These are phyloP conservation scores for Cucumis variabilis DNA, from an alignment of 331 rosid species.

Conservation along the genomic window DNA sequence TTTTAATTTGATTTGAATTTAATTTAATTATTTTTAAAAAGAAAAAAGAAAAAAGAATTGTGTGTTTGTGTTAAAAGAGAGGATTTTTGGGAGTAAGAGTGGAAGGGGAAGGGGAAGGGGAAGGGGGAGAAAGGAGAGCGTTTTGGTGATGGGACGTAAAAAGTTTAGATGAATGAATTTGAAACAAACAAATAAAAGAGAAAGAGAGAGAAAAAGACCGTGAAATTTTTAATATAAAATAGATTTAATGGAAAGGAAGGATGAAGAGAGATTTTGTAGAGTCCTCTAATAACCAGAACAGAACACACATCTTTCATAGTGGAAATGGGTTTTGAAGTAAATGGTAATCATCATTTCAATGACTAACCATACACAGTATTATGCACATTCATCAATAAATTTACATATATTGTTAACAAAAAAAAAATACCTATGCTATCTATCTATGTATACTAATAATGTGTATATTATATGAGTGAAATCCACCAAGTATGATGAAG, in stretches of 20 bases:
- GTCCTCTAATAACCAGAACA: too few relatives aligned
- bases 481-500: too few relatives aligned
- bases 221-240: background rate
- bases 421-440: too few relatives aligned
- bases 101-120: background rate
- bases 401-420: too few relatives aligned
- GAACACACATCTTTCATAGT: too few relatives aligned
- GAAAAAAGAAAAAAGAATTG: background rate
- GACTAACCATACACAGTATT: too few relatives aligned
- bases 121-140: slow-evolving; percentile 33
- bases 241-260: background rate
- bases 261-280: too few relatives aligned
- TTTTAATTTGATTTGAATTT: background rate
- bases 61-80: background rate
- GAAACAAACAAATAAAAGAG: background rate
- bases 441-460: too few relatives aligned
- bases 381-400: too few relatives aligned
- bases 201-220: slow-evolving; percentile 14
- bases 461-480: too few relatives aligned
- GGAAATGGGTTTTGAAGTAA: too few relatives aligned
- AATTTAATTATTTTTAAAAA: background rate
- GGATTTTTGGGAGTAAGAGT: background rate
- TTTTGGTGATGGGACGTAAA: slow-evolving; percentile 80
- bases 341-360: too few relatives aligned
- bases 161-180: slow-evolving; percentile 59